A percentile compares a stretch with the other conserved stretches of the same genome.
Conservation (phyloP, 345 rosid genomes). For the Ceriops decandra region DNA sequence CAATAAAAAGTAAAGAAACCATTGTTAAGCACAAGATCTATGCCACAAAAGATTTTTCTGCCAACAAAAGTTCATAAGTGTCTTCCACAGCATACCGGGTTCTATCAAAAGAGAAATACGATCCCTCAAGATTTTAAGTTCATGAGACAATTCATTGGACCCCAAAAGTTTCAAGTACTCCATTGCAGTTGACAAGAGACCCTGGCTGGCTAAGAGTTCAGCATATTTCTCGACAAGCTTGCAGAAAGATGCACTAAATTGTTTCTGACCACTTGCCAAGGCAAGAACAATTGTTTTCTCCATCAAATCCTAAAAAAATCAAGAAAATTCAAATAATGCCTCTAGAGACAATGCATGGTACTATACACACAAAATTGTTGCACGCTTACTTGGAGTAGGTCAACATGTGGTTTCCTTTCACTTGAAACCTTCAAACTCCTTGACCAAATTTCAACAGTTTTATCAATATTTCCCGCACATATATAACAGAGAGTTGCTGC, state of each 20-base stretch:
- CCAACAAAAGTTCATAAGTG: not conserved
- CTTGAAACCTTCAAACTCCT: constrained; percentile 59
- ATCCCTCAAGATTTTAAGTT: constrained; percentile 75
- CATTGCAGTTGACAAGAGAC: constrained; percentile 79
- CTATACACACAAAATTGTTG: constrained; percentile 18
- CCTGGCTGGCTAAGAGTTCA: constrained; percentile 97
- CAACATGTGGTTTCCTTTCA: constrained; percentile 75
- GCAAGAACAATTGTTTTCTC: constrained; percentile 97
- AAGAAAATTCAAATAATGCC: constrained; percentile 12
- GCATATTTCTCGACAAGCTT: constrained; percentile 97
- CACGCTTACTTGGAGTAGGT: constrained; percentile 80
- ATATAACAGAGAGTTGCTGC: constrained; percentile 95
- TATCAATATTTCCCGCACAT: constrained; percentile 95
- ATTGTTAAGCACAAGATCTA: not conserved
- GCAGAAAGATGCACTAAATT: constrained; percentile 83
- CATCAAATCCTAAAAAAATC: constrained; percentile 77
- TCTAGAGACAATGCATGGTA: constrained; percentile 3
- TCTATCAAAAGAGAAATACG: constrained; percentile 67
- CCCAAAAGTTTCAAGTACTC: constrained; percentile 89
- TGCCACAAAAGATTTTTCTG: not conserved
- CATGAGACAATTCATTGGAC: constrained; percentile 82
- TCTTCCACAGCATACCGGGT: constrained; percentile 48
- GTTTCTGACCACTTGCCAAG: constrained; percentile 90
- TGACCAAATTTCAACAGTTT: constrained; percentile 98
- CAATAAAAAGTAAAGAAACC: not conserved